A percentile compares a stretch with the other conserved stretches of the same genome.
Evolutionary conservation across 805 yeast species (phyloP).

Genomic region (Vanderwaltozyma polyspora): DNA sequence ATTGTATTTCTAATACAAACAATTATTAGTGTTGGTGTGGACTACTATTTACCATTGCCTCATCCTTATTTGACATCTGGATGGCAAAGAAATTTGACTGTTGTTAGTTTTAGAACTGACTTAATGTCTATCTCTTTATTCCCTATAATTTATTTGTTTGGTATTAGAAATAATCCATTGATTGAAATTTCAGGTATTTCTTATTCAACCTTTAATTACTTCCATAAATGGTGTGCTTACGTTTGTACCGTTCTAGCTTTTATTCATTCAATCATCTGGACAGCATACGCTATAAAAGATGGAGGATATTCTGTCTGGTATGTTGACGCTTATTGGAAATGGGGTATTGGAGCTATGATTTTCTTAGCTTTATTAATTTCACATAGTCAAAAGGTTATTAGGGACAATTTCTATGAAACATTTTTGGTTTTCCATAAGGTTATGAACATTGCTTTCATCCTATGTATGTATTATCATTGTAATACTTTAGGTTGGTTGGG

Average conservation of each 20-base stretch:
- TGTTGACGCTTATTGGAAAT: conserved; percentile 35
- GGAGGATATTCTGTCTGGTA: conserved; percentile 34
- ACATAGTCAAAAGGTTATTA: conserved; percentile 40
- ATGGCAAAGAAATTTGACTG: conserved; percentile 26
- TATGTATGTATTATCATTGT: conserved; percentile 51
- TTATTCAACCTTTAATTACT: conserved; percentile 45
- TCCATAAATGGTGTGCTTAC: conserved; percentile 60
- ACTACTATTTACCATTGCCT: conserved; percentile 29
- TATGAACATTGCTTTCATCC: conserved; percentile 42
- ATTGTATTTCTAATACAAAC: conserved; percentile 23
- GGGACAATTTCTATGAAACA: conserved; percentile 47
- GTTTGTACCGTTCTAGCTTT: conserved; percentile 37
- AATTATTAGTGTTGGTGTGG: conserved; percentile 27
- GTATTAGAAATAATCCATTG: conserved; percentile 64
- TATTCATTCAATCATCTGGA: conserved; percentile 49
- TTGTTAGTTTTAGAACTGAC: conserved; percentile 46
- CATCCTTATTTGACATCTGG: conserved; percentile 28
- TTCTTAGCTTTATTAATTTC: conserved; percentile 34
- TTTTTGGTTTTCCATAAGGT: conserved; percentile 49
- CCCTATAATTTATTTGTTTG: conserved; percentile 52
- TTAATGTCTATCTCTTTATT: conserved; percentile 39
- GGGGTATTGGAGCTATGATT: conserved; percentile 40
- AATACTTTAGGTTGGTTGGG: conserved; percentile 41
- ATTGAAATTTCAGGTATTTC: conserved; percentile 51
- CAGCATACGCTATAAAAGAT: conserved; percentile 32